These are phyloP conservation scores for Astrephomene gubernaculifera DNA, from an alignment of 139 green algal genomes.

Conservation along the genomic window DNA sequence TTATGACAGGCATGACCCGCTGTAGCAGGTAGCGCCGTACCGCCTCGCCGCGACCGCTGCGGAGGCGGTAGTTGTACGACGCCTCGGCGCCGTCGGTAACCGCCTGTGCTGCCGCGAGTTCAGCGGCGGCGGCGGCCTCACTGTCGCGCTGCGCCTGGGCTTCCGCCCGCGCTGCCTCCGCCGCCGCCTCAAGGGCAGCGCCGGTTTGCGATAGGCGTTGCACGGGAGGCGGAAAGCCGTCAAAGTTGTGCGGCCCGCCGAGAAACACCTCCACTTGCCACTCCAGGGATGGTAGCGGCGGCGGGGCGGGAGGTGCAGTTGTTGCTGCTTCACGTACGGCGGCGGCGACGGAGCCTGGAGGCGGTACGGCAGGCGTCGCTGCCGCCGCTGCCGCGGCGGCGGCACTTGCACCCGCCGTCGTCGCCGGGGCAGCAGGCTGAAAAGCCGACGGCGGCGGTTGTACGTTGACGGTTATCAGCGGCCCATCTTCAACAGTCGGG, in stretches of 20 bases:
- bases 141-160: not conserved
- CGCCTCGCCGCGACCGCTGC: not conserved
- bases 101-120: not conserved
- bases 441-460: not conserved
- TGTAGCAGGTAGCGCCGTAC: constrained; percentile 27
- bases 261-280: constrained; percentile 38
- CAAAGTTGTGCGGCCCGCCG: constrained; percentile 51
- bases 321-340: not conserved
- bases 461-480: not conserved
- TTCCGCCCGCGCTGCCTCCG: not conserved
- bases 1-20: constrained; percentile 44
- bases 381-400: constrained; percentile 4
- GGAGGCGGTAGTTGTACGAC: not conserved
- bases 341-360: not conserved
- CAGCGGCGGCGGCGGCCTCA: not conserved
- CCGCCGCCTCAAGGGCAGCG: not conserved
- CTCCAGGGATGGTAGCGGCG: constrained; percentile 37
- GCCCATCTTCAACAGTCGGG: not conserved
- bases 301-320: not conserved
- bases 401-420: not conserved
- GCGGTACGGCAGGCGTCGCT: not conserved
- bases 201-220: not conserved
- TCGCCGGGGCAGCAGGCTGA: no score
- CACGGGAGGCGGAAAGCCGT: not conserved
- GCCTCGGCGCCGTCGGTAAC: not conserved